phyloP scores from a whole-genome alignment of 495 filamentous ascomycete species.

The Aspergillus campestris region DNA sequence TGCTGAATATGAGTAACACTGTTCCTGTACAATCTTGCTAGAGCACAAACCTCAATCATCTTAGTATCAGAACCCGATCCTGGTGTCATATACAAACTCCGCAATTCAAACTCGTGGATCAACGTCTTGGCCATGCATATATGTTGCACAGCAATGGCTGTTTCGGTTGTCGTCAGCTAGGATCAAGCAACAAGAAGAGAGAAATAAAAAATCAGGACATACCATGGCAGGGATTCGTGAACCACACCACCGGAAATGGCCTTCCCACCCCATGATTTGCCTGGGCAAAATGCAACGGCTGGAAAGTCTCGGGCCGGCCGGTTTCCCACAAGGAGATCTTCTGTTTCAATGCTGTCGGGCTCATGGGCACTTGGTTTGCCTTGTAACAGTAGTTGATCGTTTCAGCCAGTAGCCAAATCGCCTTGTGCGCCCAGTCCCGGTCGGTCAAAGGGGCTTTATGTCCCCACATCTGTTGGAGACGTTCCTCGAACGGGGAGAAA shows the following conservation, averaged over 20 bases:
- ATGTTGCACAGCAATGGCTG: conserved; percentile 34
- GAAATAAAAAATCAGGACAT: conserved; percentile 2
- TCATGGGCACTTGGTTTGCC: conserved; percentile 10
- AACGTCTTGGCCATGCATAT: conserved; percentile 33
- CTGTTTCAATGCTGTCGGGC: conserved; percentile 17
- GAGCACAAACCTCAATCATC: conserved; percentile 19
- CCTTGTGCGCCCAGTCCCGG: conserved; percentile 32
- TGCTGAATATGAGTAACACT: conserved; percentile 1
- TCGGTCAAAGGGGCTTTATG: conserved; percentile 21
- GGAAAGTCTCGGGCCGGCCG: conserved; percentile 23
- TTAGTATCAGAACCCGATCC: conserved; percentile 1
- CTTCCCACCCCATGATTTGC: conserved; percentile 22
- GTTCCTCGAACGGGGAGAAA: conserved; percentile 29
- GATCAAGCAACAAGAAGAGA: too few species aligned
- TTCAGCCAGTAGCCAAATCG: conserved; percentile 34
- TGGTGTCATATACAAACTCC: neutral
- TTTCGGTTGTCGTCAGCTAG: neutral
- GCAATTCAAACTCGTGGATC: conserved; percentile 15
- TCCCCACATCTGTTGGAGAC: conserved; percentile 25
- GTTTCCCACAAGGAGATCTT: conserved; percentile 27
- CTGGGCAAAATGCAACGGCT: conserved; percentile 26
- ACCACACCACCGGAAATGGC: conserved; percentile 33
- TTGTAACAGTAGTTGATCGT: conserved; percentile 33
- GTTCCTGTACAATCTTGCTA: neutral
- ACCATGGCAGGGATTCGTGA: conserved; percentile 31